phyloP scores from a whole-genome alignment of 2,329 filamentous ascomycete species.

The Aureobasidium sp. region DNA sequence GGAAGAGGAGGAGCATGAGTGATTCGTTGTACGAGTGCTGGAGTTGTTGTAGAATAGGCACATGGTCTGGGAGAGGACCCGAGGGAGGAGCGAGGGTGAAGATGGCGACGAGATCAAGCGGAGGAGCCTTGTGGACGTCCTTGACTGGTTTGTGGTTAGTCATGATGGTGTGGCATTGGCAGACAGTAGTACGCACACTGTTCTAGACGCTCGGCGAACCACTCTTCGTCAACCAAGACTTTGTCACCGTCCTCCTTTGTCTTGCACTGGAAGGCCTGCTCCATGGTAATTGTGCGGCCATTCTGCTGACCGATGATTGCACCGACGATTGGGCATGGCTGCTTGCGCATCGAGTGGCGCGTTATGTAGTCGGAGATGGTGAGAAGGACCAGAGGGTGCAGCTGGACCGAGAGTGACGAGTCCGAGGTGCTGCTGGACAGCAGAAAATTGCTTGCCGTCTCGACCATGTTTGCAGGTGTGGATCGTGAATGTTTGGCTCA shows the following conservation, averaged over 20 bases:
- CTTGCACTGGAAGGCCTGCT: slow-evolving; percentile 85
- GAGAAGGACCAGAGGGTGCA: slow-evolving; percentile 91
- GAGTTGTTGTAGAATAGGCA: slow-evolving; percentile 73
- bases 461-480: slow-evolving; percentile 10
- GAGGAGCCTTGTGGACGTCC: slow-evolving; percentile 76
- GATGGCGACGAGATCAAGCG: slow-evolving; percentile 68
- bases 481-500: not conserved
- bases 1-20: slow-evolving; percentile 80
- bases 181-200: slow-evolving; percentile 58
- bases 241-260: slow-evolving; percentile 43
- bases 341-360: slow-evolving; percentile 71
- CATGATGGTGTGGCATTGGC: too few relatives aligned
- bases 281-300: slow-evolving; percentile 82
- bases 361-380: slow-evolving; percentile 97
- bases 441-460: slow-evolving; percentile 32
- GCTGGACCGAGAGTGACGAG: slow-evolving; percentile 68
- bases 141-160: slow-evolving; percentile 54
- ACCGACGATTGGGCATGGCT: slow-evolving; percentile 71
- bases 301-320: slow-evolving; percentile 87
- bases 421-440: slow-evolving; percentile 50
- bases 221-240: slow-evolving; percentile 57
- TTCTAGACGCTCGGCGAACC: slow-evolving; percentile 72
- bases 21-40: slow-evolving; percentile 73
- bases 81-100: slow-evolving; percentile 54
- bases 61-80: slow-evolving; percentile 60